Evolutionary conservation across 352 stramenopile species (phyloP).

Genomic region (Phytophthora europaea): DNA sequence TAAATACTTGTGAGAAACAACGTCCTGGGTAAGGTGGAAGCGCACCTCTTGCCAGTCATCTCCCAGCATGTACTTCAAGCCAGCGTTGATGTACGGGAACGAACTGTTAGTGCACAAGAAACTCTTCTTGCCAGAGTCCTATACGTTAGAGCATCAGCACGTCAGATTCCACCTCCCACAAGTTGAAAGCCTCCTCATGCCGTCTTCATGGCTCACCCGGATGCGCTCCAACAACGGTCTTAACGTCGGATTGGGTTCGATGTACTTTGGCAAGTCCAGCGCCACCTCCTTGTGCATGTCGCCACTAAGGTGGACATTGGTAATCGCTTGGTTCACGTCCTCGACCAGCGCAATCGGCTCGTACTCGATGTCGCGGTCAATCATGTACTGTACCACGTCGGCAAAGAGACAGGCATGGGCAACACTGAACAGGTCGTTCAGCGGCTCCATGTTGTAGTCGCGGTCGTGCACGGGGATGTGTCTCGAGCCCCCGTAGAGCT

Average conservation of each 20-base stretch:
- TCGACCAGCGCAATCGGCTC: slow-evolving; percentile 89
- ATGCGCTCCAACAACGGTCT: slow-evolving; percentile 87
- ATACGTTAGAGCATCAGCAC: slow-evolving; percentile 1
- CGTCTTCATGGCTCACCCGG: slow-evolving; percentile 29
- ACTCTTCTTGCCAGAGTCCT: slow-evolving; percentile 89
- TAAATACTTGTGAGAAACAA: not conserved
- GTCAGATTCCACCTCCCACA: not conserved
- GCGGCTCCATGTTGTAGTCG: slow-evolving; percentile 89
- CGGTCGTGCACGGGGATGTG: slow-evolving; percentile 87
- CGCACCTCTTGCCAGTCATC: slow-evolving; percentile 84
- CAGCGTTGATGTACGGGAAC: slow-evolving; percentile 95
- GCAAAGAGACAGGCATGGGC: slow-evolving; percentile 95
- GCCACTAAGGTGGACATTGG: slow-evolving; percentile 92
- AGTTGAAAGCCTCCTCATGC: not conserved
- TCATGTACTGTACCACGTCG: slow-evolving; percentile 94
- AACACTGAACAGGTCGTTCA: slow-evolving; percentile 96
- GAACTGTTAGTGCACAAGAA: slow-evolving; percentile 96
- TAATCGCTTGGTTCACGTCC: slow-evolving; percentile 90
- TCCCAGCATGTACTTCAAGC: slow-evolving; percentile 94
- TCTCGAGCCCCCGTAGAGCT: slow-evolving; percentile 91
- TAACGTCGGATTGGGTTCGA: slow-evolving; percentile 91
- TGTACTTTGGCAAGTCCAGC: slow-evolving; percentile 84
- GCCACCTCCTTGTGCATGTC: slow-evolving; percentile 94
- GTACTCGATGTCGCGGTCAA: slow-evolving; percentile 92
- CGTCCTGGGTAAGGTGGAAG: not conserved